Evolutionary conservation across 2,329 filamentous ascomycete species (phyloP).

Genomic region (Phialocephala subalpina): DNA sequence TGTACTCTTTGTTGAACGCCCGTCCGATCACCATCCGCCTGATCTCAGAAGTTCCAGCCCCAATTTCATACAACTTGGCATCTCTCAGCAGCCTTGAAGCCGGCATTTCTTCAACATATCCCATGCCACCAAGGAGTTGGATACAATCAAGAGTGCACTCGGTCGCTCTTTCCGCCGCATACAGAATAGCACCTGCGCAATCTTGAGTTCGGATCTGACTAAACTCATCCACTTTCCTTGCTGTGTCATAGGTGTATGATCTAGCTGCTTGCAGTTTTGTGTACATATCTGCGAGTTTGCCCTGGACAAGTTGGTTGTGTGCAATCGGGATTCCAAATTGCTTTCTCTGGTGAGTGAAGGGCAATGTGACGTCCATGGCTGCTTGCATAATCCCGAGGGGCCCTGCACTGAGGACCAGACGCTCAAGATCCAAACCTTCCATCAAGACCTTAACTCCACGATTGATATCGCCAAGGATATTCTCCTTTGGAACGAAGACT

Average conservation of each 20-base stretch:
- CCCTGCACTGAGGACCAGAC: slow-evolving; percentile 89
- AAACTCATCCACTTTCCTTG: slow-evolving; percentile 79
- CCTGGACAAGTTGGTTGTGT: slow-evolving; percentile 92
- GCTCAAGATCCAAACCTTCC: slow-evolving; percentile 94
- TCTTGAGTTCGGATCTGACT: slow-evolving; percentile 83
- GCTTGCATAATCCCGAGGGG: slow-evolving; percentile 96
- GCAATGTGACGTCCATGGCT: slow-evolving; percentile 82
- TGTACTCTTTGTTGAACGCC: slow-evolving; percentile 45
- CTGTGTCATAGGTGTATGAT: slow-evolving; percentile 89
- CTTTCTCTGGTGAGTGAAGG: slow-evolving; percentile 87
- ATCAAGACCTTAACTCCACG: slow-evolving; percentile 90
- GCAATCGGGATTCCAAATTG: slow-evolving; percentile 90
- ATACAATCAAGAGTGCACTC: slow-evolving; percentile 88
- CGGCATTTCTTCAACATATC: slow-evolving; percentile 94
- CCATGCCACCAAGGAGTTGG: slow-evolving; percentile 93
- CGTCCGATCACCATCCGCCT: slow-evolving; percentile 89
- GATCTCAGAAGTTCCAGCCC: slow-evolving; percentile 94
- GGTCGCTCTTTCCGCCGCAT: slow-evolving; percentile 89
- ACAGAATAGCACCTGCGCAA: slow-evolving; percentile 92
- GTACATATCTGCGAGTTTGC: slow-evolving; percentile 96
- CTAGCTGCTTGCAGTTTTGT: slow-evolving; percentile 85
- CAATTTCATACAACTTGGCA: slow-evolving; percentile 91
- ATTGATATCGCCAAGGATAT: slow-evolving; percentile 82
- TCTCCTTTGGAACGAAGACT: slow-evolving; percentile 86
- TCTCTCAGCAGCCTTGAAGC: slow-evolving; percentile 84